These are phyloP conservation scores for Xanthoconium stramineum DNA, from an alignment of 768 basidiomycete species.

Conservation along the genomic window DNA sequence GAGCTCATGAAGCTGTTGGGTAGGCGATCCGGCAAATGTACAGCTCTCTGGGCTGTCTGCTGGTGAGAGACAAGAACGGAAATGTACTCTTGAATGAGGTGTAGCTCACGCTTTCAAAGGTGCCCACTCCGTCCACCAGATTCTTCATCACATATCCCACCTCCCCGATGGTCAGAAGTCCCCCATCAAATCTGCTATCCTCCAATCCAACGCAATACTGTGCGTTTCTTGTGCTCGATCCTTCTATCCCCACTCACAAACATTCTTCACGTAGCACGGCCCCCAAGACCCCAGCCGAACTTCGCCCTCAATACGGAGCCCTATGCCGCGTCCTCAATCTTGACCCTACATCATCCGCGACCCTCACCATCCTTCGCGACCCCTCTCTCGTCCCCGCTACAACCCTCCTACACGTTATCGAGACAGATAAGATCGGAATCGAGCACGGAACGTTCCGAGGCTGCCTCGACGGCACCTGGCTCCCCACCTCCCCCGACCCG, in stretches of 20 bases:
- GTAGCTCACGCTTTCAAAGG: conserved; percentile 34
- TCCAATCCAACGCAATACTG: conserved; percentile 78
- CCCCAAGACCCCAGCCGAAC: conserved; percentile 57
- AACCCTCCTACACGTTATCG: conserved; percentile 55
- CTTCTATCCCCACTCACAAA: not conserved
- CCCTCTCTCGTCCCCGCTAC: conserved; percentile 45
- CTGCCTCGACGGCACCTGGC: conserved; percentile 58
- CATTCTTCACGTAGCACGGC: conserved; percentile 33
- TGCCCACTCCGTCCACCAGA: conserved; percentile 72
- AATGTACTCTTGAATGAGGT: not conserved
- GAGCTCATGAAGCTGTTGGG: not conserved
- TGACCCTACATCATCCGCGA: conserved; percentile 48
- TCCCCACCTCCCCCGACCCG: conserved; percentile 48
- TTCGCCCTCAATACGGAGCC: conserved; percentile 60
- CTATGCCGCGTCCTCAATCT: conserved; percentile 55
- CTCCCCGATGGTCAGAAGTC: conserved; percentile 53
- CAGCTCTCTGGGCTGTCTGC: conserved; percentile 26
- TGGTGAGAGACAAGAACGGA: not conserved
- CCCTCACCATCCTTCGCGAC: conserved; percentile 51
- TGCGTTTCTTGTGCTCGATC: conserved; percentile 28
- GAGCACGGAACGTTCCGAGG: conserved; percentile 67
- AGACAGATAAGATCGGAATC: conserved; percentile 50
- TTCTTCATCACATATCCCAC: conserved; percentile 65
- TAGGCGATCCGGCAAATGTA: conserved; percentile 60
- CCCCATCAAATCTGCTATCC: conserved; percentile 62